Percentiles rank a stretch among this genome's conserved stretches.
phyloP scores from a whole-genome alignment of 2,329 filamentous ascomycete species.

The Westerdykella ornata region DNA sequence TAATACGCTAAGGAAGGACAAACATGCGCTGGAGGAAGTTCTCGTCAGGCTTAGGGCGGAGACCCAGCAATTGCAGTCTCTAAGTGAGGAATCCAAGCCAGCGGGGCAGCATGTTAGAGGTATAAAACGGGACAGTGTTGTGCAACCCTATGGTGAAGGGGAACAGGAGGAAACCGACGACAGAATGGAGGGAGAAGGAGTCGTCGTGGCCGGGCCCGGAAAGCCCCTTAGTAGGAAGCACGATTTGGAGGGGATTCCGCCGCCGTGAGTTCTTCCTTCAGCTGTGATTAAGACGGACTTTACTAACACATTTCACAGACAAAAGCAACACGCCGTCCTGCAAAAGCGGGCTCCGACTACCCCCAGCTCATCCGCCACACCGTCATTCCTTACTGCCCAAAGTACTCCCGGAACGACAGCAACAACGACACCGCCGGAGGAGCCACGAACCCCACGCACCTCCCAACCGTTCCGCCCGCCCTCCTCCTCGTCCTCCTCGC shows the following conservation, averaged over 20 bases:
- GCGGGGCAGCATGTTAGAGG: slow-evolving; percentile 2
- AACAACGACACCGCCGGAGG: neutral
- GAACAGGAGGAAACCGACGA: neutral
- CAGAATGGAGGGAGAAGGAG: neutral
- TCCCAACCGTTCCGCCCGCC: neutral
- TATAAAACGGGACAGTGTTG: neutral
- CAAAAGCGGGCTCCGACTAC: neutral
- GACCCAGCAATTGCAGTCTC: slow-evolving; percentile 20
- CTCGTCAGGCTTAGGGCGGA: slow-evolving; percentile 29
- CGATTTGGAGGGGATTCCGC: slow-evolving; percentile 21
- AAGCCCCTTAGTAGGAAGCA: slow-evolving; percentile 6
- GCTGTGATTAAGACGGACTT: neutral
- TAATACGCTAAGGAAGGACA: slow-evolving; percentile 22
- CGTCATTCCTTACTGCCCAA: neutral
- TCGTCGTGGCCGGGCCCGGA: neutral
- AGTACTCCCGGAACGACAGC: neutral
- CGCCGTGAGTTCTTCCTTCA: slow-evolving; percentile 10
- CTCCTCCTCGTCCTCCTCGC: neutral
- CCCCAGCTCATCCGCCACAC: neutral
- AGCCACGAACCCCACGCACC: neutral
- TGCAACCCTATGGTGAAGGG: neutral
- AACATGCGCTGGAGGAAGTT: slow-evolving; percentile 26
- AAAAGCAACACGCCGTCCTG: neutral
- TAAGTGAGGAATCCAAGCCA: slow-evolving; percentile 19
- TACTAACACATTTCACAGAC: neutral